phyloP scores from a whole-genome alignment of 306 rosid species.

The Gastrolobium bilobum region DNA sequence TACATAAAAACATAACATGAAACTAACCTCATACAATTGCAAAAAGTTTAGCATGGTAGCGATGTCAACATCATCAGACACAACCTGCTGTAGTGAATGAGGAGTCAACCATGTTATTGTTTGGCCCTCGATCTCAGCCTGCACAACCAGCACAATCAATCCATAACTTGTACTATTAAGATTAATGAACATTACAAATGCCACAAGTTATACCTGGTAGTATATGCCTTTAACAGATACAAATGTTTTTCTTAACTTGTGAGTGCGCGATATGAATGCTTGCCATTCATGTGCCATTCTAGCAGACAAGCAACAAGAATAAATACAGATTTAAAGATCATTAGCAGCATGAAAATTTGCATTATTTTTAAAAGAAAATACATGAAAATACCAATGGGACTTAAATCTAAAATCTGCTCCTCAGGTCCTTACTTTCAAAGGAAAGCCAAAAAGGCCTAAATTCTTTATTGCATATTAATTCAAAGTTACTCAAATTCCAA shows the following conservation, averaged over 20 bases:
- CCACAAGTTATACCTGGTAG: constrained; percentile 72
- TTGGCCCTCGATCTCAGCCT: constrained; percentile 90
- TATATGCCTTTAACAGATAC: constrained; percentile 93
- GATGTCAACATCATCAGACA: constrained; percentile 81
- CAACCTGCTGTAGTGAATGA: constrained; percentile 90
- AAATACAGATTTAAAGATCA: constrained; percentile 19
- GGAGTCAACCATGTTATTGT: constrained; percentile 90
- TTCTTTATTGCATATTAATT: neutral
- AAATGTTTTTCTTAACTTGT: constrained; percentile 82
- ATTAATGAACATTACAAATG: constrained; percentile 12
- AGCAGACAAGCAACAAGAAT: constrained; percentile 19
- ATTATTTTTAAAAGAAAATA: neutral
- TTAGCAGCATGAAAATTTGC: neutral
- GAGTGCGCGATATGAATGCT: constrained; percentile 81
- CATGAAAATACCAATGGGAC: neutral
- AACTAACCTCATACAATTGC: constrained; percentile 82
- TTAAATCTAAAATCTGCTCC: neutral
- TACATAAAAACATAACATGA: constrained; percentile 5
- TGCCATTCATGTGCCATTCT: constrained; percentile 98
- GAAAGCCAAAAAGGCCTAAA: neutral
- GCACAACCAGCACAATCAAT: constrained; percentile 48
- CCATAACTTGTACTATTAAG: neutral
- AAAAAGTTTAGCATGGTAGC: constrained; percentile 77
- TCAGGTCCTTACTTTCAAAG: constrained; percentile 4
- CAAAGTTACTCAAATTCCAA: neutral